Evolutionary conservation across 768 basidiomycete species (phyloP), one percentile per base, ranked within the genome.

Genomic region (Tylopilus subfusipes): DNA sequence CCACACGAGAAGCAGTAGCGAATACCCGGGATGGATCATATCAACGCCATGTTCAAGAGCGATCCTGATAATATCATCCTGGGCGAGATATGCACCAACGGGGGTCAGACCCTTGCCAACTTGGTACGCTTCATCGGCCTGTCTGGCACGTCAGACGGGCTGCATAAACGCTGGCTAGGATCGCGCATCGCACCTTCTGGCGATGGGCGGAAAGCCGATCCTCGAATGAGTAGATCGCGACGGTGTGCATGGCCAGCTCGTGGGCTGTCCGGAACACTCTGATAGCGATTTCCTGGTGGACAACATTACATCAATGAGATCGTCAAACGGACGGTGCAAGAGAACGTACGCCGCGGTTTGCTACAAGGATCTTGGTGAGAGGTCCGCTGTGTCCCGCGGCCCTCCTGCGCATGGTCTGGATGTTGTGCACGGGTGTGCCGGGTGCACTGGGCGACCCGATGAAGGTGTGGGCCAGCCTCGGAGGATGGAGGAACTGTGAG

Each of bases 41-140:
- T 98, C 96, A 24, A 99, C 97, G 24, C 93, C 95, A 72, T 98
- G 94, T 73, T 98, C 95, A 42, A 98, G 80, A n/a, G 94, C 93
- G 61, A 94, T 88, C 59, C 85, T 78, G 74, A 99, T 94, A 73
- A 99, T 98, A 66, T 97, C 94, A 63, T 98, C 93, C 71, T 98
- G 95, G 2, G 95, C 88, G 59, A 99, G 88, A 72, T 99, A 99
- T 11, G 97, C 97, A 18, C 79, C 97, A 38, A 99, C 97, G 30
- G 97, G 97, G 14, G 95, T 94, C 48, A 98, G 73, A 10, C 97
- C 97, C 65, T 90, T 93, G 52, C 97, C 97, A 59, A 98, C 97
- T 74, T 93, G 90, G 73, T 99, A 99, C 1, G 95, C 94, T 74
- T 99, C 97, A 72, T 99, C 97, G 58, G 94, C 92, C 93, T 95